A percentile compares a stretch with the other conserved stretches of the same genome.
These are phyloP conservation scores for Juglanconis sp. DNA, from an alignment of 2,329 filamentous ascomycete species.

Conservation along the genomic window DNA sequence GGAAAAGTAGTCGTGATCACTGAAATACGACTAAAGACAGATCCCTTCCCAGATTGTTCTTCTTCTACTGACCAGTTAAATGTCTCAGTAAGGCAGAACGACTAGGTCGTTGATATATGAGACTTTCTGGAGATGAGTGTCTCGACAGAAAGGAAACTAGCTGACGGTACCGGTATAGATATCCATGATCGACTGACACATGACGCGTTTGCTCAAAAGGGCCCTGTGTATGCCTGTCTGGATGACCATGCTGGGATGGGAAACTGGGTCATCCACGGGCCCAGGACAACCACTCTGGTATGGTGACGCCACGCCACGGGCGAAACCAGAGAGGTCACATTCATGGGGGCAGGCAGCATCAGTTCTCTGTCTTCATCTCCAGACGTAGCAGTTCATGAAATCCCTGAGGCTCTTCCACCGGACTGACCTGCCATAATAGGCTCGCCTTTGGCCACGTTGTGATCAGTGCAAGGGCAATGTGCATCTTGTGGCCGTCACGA, in stretches of 20 bases:
- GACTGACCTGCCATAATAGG: background rate
- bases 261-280: background rate
- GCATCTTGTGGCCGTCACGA: background rate
- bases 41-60: too few species aligned
- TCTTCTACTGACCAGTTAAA: too few species aligned
- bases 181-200: background rate
- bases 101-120: background rate
- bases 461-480: background rate
- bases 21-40: too few species aligned
- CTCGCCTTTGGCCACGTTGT: background rate
- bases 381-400: background rate
- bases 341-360: background rate
- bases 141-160: background rate
- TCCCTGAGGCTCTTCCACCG: too few species aligned
- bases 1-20: too few species aligned
- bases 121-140: background rate
- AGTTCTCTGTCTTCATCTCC: background rate
- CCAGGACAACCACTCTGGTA: background rate
- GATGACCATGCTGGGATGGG: background rate
- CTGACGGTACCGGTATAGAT: background rate
- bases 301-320: background rate
- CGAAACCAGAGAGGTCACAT: background rate
- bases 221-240: background rate
- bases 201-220: conserved; percentile 6
- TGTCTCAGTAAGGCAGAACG: too few species aligned